These are phyloP conservation scores for Dryadomyces quercivorus DNA, from an alignment of 2,329 filamentous ascomycete species.

Conservation along the genomic window DNA sequence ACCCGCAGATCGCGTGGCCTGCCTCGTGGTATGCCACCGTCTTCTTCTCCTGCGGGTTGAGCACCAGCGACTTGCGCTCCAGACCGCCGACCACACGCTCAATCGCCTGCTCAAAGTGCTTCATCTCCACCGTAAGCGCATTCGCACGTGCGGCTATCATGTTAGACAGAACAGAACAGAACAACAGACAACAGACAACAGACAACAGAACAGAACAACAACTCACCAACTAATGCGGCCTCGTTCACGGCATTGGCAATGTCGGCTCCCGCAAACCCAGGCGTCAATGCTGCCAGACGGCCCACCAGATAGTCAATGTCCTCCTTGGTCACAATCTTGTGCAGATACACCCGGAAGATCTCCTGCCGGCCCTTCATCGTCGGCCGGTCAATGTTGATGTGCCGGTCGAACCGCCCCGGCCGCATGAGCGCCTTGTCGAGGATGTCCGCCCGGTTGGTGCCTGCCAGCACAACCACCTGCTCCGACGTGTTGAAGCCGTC, in stretches of 20 bases:
- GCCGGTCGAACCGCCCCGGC: conserved; percentile 90
- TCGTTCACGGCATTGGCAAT: conserved; percentile 99
- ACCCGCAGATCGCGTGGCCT: conserved; percentile 94
- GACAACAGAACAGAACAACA: not conserved
- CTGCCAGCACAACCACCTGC: conserved; percentile 91
- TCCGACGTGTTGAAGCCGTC: conserved; percentile 97
- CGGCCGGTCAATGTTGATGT: conserved; percentile 87
- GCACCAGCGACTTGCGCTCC: conserved; percentile 92
- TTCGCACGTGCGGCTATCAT: conserved; percentile 67
- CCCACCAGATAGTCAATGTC: conserved; percentile 81
- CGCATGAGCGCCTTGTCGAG: conserved; percentile 94
- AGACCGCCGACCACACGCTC: conserved; percentile 93
- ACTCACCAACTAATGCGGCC: conserved; percentile 84
- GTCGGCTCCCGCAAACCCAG: conserved; percentile 93
- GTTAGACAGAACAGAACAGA: conserved; percentile 23
- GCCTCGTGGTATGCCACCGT: conserved; percentile 56
- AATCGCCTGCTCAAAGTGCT: conserved; percentile 93
- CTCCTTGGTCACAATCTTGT: conserved; percentile 88
- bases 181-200: no score
- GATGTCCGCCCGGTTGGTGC: conserved; percentile 90
- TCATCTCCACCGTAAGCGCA: conserved; percentile 71
- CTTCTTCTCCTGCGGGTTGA: conserved; percentile 81
- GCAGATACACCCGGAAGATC: conserved; percentile 89
- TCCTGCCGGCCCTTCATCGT: conserved; percentile 96
- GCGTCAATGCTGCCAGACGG: conserved; percentile 80